Evolutionary conservation across 2,329 filamentous ascomycete species (phyloP).

Genomic region (Arachnopeziza araneosa): DNA sequence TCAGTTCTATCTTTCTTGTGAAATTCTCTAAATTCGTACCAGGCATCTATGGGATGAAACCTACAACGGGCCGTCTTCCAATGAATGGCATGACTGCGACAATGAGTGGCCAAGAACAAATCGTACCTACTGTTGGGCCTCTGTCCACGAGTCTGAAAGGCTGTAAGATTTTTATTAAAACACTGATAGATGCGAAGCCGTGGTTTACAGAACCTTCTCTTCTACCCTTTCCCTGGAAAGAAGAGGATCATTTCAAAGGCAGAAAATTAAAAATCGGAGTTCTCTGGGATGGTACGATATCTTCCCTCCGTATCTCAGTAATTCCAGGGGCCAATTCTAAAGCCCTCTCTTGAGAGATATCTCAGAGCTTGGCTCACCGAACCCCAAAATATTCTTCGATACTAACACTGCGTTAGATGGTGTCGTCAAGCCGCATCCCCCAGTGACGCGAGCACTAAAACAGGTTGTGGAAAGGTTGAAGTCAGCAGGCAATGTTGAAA

Average conservation of each 20-base stretch:
- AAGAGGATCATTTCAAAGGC: constrained; percentile 28
- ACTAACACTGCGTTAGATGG: constrained; percentile 36
- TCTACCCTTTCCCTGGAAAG: constrained; percentile 47
- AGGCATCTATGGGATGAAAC: constrained; percentile 30
- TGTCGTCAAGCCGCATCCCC: constrained; percentile 54
- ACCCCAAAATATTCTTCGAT: not conserved
- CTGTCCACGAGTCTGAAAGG: constrained; percentile 48
- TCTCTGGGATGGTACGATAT: constrained; percentile 38
- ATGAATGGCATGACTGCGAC: constrained; percentile 18
- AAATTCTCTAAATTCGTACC: not conserved
- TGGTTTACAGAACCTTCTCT: constrained; percentile 48
- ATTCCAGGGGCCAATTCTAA: not conserved
- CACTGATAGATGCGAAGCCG: constrained; percentile 38
- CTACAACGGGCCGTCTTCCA: constrained; percentile 25
- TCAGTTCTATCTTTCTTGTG: not conserved
- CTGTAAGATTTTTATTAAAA: constrained; percentile 37
- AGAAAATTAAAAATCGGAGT: constrained; percentile 55
- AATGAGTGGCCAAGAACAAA: constrained; percentile 27
- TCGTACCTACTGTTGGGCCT: constrained; percentile 47
- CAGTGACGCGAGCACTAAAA: constrained; percentile 49
- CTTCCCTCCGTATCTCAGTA: not conserved
- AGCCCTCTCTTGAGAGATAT: not conserved
- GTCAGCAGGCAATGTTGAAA: constrained; percentile 40
- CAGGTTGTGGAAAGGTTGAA: constrained; percentile 48
- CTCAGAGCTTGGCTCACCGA: not conserved